These are phyloP conservation scores for Pseudogymnoascus sp. DNA, from an alignment of 2,329 filamentous ascomycete species.

Conservation along the genomic window DNA sequence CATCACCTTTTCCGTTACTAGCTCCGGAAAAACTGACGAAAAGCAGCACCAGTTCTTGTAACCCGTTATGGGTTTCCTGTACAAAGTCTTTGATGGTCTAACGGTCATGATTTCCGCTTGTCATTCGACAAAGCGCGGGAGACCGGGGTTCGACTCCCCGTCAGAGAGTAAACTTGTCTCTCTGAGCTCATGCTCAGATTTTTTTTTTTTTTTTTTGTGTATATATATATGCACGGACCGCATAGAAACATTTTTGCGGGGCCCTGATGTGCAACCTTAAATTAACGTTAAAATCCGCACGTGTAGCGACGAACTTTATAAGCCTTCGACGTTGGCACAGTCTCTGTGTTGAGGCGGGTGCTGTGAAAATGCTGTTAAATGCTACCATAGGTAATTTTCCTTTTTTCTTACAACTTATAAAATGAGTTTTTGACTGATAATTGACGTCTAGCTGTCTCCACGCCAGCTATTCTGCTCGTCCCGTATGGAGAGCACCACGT, in stretches of 20 bases:
- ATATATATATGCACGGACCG: not conserved
- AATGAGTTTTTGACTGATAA: constrained; percentile 15
- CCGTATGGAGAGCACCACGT: constrained; percentile 82
- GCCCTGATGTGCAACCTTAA: not conserved
- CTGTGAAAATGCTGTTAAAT: constrained; percentile 28
- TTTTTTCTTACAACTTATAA: not conserved
- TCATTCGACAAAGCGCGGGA: constrained; percentile 21
- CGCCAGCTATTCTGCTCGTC: constrained; percentile 62
- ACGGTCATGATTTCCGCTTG: constrained; percentile 32
- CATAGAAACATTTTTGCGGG: not conserved
- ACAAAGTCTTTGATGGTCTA: constrained; percentile 20
- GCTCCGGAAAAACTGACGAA: not conserved
- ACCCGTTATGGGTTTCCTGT: no score
- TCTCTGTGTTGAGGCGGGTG: not conserved
- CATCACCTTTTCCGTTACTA: not conserved
- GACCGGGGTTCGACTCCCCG: constrained; percentile 14
- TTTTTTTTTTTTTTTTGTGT: no score
- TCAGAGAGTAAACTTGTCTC: constrained; percentile 8
- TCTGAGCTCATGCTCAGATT: constrained; percentile 11
- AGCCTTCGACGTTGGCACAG: not conserved
- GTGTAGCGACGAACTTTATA: not conserved
- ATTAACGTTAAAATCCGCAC: not conserved
- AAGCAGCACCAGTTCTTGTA: not conserved
- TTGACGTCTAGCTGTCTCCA: constrained; percentile 52
- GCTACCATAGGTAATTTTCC: constrained; percentile 24